Percentiles rank a stretch among this genome's conserved stretches.
These are phyloP conservation scores for Blastocrithidia nonstop DNA, from an alignment of 208 protist genomes.

Conservation along the genomic window DNA sequence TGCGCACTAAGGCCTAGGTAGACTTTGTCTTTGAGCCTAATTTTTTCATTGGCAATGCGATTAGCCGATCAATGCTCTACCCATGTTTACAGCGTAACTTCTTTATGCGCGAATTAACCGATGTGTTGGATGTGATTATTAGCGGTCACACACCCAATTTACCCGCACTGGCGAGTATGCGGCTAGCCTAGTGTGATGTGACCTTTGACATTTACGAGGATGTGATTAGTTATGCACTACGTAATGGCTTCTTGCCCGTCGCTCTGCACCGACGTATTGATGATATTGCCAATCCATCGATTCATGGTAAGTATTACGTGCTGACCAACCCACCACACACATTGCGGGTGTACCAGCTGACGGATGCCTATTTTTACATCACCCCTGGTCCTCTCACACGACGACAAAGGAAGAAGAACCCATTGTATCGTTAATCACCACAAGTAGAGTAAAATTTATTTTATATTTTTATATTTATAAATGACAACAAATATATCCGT, in stretches of 20 bases:
- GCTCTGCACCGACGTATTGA: slow-evolving; percentile 52
- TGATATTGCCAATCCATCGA: slow-evolving; percentile 29
- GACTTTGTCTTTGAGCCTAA: slow-evolving; percentile 78
- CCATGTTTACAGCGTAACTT: slow-evolving; percentile 51
- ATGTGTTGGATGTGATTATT: slow-evolving; percentile 66
- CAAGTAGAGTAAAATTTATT: not conserved
- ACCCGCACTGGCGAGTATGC: slow-evolving; percentile 41
- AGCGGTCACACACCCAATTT: slow-evolving; percentile 33
- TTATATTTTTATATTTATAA: not conserved
- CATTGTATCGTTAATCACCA: not conserved
- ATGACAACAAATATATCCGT: slow-evolving; percentile 1
- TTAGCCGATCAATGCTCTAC: slow-evolving; percentile 67
- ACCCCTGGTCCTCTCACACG: slow-evolving; percentile 10
- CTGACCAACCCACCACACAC: slow-evolving; percentile 62
- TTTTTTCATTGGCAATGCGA: slow-evolving; percentile 68
- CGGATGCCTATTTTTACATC: slow-evolving; percentile 59
- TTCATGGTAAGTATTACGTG: slow-evolving; percentile 61
- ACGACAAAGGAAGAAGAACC: not conserved
- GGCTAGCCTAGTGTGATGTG: slow-evolving; percentile 24
- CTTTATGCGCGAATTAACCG: slow-evolving; percentile 72
- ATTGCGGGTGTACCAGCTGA: slow-evolving; percentile 30
- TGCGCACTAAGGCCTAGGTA: slow-evolving; percentile 36
- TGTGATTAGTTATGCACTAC: slow-evolving; percentile 50
- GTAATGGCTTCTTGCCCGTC: slow-evolving; percentile 45
- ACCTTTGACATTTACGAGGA: slow-evolving; percentile 56